Base-by-base conservation (phyloP, 2,329 filamentous ascomycete species). In the Ilyonectria mors-panacis region DNA sequence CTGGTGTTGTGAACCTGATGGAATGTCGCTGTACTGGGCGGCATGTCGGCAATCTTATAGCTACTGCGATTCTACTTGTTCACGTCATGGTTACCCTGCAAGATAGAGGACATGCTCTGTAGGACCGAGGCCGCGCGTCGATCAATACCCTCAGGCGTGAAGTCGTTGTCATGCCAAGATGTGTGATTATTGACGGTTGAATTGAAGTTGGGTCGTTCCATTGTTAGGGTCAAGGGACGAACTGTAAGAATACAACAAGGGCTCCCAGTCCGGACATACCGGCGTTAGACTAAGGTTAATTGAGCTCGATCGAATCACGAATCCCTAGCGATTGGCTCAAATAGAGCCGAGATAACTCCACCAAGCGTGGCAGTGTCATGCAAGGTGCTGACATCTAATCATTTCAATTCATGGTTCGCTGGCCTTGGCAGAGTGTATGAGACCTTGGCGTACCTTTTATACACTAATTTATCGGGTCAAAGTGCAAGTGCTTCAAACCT, bases 121-220 rank as follows among this genome's bases (percentile, higher is more conserved):
- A 47, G 28, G n/a, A 21, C 39, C 15, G n/a, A 59, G 19, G 56
- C 42, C 21, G 28, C 44, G 42, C 56, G 56, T 42, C 39, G 39
- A 42, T 48, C 56, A 23, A 33, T 19, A 19, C 44, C n/a, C 17
- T 30, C 3, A n/a, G 42, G 42, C 56, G 19, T 59, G 30, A 59
- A 8, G 56, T 50, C 19, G 30, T 59, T 28, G 30, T 50, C 15
- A 48, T 59, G 56, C 56, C 44, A 59, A 50, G 44, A 59, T 3
- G 17, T 59, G 28, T 35, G 44, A 35, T 42, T 42, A 42, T 42
- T 42, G 39, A 42, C 39, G 39, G 39, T 42, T 42, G 39, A 42
- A 42, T 42, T 13, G 39, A 42, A n/a, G 39, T 4, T 42, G 12
- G 39, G 39, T 42, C 39, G 39, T 42, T 42, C 39, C 17, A 15